phyloP scores from a whole-genome alignment of 441 rosid genomes.

The Viola pubescens region DNA sequence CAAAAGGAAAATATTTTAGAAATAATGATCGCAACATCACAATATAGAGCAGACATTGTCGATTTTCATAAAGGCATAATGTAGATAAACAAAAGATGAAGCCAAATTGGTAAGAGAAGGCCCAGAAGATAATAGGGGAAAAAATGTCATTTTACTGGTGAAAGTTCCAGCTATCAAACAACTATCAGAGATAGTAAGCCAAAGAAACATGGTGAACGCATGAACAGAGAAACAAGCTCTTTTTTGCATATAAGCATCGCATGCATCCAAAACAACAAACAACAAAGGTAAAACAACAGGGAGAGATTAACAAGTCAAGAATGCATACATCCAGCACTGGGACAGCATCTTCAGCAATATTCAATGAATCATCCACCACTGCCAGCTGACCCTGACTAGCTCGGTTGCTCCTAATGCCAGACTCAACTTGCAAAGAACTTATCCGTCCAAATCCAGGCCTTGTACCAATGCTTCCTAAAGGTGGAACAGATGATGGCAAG shows the following conservation, averaged over 20 bases:
- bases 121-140: neutral
- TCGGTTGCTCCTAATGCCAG: slow-evolving; percentile 38
- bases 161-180: no score
- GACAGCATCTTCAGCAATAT: slow-evolving; percentile 27
- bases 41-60: no score
- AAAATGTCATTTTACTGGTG: no score
- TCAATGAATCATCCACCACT: slow-evolving; percentile 32
- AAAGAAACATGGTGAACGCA: no score
- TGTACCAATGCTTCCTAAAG: slow-evolving; percentile 36
- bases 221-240: no score
- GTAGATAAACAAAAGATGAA: neutral
- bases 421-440: slow-evolving; percentile 29
- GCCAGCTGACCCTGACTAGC: slow-evolving; percentile 35
- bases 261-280: no score
- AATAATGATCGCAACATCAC: no score
- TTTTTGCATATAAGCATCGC: no score
- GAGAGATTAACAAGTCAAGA: slow-evolving; percentile 11
- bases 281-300: no score
- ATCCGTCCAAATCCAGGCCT: slow-evolving; percentile 41
- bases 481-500: slow-evolving; percentile 40
- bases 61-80: neutral
- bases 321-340: slow-evolving; percentile 36
- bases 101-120: neutral
- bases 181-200: no score
- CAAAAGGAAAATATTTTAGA: no score